Evolutionary conservation across 371 early-diverging fungal species (phyloP).

Genomic region (Mucor piriformis): DNA sequence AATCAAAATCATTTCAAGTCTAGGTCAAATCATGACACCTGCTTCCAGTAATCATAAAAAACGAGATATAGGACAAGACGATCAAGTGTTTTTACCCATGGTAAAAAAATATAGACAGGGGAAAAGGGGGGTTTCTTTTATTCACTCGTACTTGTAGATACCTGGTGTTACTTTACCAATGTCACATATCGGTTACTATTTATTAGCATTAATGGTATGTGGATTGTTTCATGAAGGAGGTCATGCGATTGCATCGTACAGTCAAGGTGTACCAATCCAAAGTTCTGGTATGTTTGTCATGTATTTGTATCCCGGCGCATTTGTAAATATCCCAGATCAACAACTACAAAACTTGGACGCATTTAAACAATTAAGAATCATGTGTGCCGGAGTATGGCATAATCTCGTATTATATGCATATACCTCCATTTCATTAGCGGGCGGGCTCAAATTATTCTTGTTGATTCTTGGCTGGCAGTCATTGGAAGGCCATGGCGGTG

Average conservation of each 20-base stretch:
- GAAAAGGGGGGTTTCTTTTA: not conserved
- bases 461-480: slow-evolving; percentile 57
- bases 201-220: slow-evolving; percentile 65
- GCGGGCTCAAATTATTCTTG: slow-evolving; percentile 51
- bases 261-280: slow-evolving; percentile 65
- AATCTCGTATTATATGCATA: slow-evolving; percentile 63
- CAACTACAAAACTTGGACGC: slow-evolving; percentile 51
- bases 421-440: slow-evolving; percentile 51
- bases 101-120: slow-evolving; percentile 26
- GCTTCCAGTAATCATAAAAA: not conserved
- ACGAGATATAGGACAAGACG: slow-evolving; percentile 38
- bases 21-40: slow-evolving; percentile 14
- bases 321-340: slow-evolving; percentile 74
- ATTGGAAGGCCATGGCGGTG: slow-evolving; percentile 55
- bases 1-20: slow-evolving; percentile 33
- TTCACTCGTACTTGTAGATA: slow-evolving; percentile 46
- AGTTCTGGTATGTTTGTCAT: slow-evolving; percentile 74
- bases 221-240: slow-evolving; percentile 82
- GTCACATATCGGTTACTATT: slow-evolving; percentile 72
- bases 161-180: slow-evolving; percentile 84
- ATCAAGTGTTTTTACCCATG: slow-evolving; percentile 65
- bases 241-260: slow-evolving; percentile 77
- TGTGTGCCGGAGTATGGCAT: slow-evolving; percentile 89
- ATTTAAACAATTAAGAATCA: slow-evolving; percentile 62
- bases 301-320: slow-evolving; percentile 84